phyloP scores from a whole-genome alignment of 2,329 filamentous ascomycete genomes.

The Periglandula ipomoeae region DNA sequence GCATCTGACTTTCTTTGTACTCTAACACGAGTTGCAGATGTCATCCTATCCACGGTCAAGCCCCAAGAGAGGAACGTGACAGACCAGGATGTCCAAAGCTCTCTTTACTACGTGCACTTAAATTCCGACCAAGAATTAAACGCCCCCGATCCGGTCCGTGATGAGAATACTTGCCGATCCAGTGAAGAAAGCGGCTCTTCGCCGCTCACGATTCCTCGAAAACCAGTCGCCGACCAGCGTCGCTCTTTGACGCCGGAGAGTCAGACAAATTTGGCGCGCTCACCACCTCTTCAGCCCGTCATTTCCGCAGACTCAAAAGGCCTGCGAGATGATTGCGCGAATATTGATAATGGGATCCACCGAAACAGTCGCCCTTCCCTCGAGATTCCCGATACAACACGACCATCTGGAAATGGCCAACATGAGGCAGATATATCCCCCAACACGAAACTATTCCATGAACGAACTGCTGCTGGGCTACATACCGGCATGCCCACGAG shows the following conservation, averaged over 20 bases:
- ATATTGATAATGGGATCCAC: background rate
- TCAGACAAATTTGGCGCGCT: constrained; percentile 7
- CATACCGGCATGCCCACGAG: constrained; percentile 14
- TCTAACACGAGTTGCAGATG: constrained; percentile 45
- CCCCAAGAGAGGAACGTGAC: constrained; percentile 84
- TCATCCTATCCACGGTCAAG: constrained; percentile 86
- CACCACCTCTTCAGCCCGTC: background rate
- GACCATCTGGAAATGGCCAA: background rate
- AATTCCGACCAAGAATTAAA: constrained; percentile 42
- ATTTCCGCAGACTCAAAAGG: background rate
- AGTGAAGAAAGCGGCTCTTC: constrained; percentile 33
- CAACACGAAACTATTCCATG: background rate
- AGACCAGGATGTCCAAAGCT: constrained; percentile 74
- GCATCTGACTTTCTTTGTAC: constrained; percentile 6
- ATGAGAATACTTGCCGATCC: constrained; percentile 27
- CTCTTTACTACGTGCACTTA: constrained; percentile 85
- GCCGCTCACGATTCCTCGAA: constrained; percentile 39
- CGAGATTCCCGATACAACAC: background rate
- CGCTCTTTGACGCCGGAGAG: constrained; percentile 20
- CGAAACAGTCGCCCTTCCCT: background rate
- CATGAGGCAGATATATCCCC: background rate
- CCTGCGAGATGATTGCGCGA: background rate
- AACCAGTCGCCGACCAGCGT: constrained; percentile 35
- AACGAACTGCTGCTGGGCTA: constrained; percentile 9
- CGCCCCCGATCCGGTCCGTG: constrained; percentile 16